These are phyloP conservation scores for Graphiopsis chlorocephala DNA, from an alignment of 2,329 filamentous ascomycete species.

Conservation along the genomic window DNA sequence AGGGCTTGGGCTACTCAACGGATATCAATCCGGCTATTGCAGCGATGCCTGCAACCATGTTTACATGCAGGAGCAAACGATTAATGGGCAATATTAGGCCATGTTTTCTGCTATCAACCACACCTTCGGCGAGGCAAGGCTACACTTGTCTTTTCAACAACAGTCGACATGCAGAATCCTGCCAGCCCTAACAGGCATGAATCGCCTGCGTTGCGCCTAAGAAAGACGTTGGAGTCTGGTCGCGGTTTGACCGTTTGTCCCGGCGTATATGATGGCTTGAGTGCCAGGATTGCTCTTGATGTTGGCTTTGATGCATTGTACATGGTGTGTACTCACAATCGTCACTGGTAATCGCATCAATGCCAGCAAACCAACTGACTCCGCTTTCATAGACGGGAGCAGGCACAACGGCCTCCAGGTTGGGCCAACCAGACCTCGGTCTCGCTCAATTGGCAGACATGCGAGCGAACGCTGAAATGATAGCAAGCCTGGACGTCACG, in stretches of 20 bases:
- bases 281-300: conserved; percentile 53
- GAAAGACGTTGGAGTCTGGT: no score
- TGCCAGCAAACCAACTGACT: not conserved
- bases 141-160: no score
- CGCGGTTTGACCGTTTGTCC: conserved; percentile 53
- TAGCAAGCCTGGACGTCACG: conserved; percentile 19
- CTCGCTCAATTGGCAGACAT: conserved; percentile 24
- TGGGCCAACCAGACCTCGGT: conserved; percentile 26
- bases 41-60: no score
- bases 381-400: conserved; percentile 23
- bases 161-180: no score
- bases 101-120: no score
- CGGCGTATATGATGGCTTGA: conserved; percentile 64
- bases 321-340: conserved; percentile 45
- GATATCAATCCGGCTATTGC: no score
- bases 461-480: conserved; percentile 23
- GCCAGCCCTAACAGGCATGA: no score
- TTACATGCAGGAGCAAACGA: no score
- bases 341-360: not conserved
- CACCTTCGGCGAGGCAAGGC: no score
- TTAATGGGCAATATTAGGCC: no score
- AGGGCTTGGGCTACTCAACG: no score
- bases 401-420: conserved; percentile 23
- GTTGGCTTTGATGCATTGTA: conserved; percentile 51
- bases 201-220: no score